Evolutionary conservation across 1,284 basidiomycete species (phyloP).

Genomic region (Cryptococcus maquisensis): DNA sequence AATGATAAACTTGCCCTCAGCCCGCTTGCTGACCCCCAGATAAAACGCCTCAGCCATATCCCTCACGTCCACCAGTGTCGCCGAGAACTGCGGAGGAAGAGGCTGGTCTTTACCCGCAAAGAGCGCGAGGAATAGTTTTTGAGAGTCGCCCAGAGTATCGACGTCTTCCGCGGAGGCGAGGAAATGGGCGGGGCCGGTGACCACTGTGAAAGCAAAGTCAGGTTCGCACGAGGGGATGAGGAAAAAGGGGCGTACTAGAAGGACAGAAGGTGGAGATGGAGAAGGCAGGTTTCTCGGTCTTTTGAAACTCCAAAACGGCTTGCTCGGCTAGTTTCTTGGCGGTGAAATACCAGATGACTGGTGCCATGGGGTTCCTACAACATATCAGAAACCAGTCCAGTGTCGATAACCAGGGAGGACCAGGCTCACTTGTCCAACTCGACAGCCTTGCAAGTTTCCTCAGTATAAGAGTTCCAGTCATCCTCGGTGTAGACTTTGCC

Average conservation of each 20-base stretch:
- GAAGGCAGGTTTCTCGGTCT: constrained; percentile 16
- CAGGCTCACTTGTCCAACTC: too few relatives aligned
- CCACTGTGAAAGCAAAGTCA: constrained; percentile 12
- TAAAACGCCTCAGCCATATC: constrained; percentile 6
- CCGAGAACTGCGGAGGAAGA: neutral
- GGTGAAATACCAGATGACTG: constrained; percentile 13
- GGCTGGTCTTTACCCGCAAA: constrained; percentile 5
- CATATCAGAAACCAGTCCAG: too few relatives aligned
- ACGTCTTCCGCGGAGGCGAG: constrained; percentile 4
- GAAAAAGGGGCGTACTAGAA: constrained; percentile 1
- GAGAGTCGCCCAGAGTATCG: neutral
- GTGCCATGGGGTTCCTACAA: too few relatives aligned
- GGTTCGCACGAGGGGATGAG: neutral
- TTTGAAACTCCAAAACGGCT: constrained; percentile 12
- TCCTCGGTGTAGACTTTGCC: too few relatives aligned
- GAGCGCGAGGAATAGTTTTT: neutral
- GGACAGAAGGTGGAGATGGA: constrained; percentile 4
- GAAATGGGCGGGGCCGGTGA: constrained; percentile 24
- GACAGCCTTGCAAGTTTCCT: too few relatives aligned
- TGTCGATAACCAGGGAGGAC: too few relatives aligned
- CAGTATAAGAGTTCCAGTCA: too few relatives aligned
- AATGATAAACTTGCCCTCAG: neutral
- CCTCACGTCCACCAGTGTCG: neutral
- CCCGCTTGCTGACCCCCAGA: neutral
- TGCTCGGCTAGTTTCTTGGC: constrained; percentile 38